Conservation (phyloP, 2,329 filamentous ascomycete species). For the Hyphodiscus sp. region DNA sequence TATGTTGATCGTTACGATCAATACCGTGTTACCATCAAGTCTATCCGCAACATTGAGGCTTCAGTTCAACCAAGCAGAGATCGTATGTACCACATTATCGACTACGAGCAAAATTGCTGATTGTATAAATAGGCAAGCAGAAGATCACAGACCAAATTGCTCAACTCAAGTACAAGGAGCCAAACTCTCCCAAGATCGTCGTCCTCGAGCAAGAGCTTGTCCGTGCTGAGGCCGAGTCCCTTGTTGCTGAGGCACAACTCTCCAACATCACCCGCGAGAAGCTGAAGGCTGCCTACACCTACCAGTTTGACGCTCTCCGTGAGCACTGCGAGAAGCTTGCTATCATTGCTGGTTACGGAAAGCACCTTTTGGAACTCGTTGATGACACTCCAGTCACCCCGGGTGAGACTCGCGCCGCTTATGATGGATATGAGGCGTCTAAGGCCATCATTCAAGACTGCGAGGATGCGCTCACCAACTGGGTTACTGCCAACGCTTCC, state of each 20-base stretch:
- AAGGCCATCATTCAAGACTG: conserved; percentile 99
- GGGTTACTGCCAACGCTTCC: conserved; percentile 85
- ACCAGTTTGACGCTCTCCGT: conserved; percentile 94
- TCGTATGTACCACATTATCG: conserved; percentile 50
- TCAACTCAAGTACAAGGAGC: conserved; percentile 99
- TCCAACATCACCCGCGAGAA: conserved; percentile 99
- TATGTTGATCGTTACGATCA: conserved; percentile 99
- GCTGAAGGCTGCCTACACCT: conserved; percentile 95
- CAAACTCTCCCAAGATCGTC: conserved; percentile 94
- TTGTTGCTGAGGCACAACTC: conserved; percentile 94
- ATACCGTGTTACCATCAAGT: conserved; percentile 98
- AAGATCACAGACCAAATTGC: conserved; percentile 99
- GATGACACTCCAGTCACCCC: conserved; percentile 97
- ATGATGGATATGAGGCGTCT: conserved; percentile 96
- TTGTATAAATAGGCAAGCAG: conserved; percentile 67
- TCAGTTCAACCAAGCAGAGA: conserved; percentile 97
- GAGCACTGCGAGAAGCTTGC: conserved; percentile 98
- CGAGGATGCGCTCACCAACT: conserved; percentile 94
- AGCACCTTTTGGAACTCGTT: conserved; percentile 94
- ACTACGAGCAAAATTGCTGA: conserved; percentile 14
- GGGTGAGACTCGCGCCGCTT: conserved; percentile 89
- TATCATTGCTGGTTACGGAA: conserved; percentile 95
- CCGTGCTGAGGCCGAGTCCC: conserved; percentile 95
- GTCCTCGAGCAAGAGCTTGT: conserved; percentile 98
- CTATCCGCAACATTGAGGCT: conserved; percentile 97